Base-by-base conservation (phyloP, 768 basidiomycete genomes). In the Boletus pseudopeckii region DNA sequence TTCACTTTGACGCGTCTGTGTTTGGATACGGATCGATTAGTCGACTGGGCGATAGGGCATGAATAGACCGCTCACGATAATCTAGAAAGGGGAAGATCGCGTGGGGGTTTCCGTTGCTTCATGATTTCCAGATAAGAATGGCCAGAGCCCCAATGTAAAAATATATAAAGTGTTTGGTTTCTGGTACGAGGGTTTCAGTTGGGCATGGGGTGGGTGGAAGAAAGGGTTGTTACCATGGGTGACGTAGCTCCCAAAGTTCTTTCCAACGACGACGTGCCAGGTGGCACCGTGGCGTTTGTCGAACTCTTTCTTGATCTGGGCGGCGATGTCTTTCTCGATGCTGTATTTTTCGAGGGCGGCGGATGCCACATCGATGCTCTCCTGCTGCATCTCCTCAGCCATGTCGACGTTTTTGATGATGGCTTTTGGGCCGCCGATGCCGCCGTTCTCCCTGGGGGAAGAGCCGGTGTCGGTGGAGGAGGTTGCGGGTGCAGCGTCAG, bases 131-230 rank as follows among this genome's bases (percentile, higher is more conserved):
- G 76, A 93, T 84, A 71, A 98, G 86, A 75, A 98, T 84, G 56
- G 95, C 95, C 64, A 95, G 85, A 34, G 86, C 77, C 52, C 92
- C 93, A 69, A 98, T 79, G 78, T 96, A 98, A 75, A 96, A 96
- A 80, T 98, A 98, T 76, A 98, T 94, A 76, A 98, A 98, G 70
- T 97, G 90, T 73, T 94, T 95, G 60, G 93, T 96, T 82, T 98
- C 94, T 97, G 72, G 30, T 51, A 50, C 48, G 39, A 40, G 22
- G 37, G 46, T 40, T 45, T 63, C 47, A 64, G 58, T 34, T 52
- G 45, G 28, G 30, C 28, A 33, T 18, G 50, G 34, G 45, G 52
- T 40, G 15, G n/a, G 39, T 3, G 13, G 20, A 14, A 13, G 24
- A 50, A 36, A 13, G 28, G 9, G 37, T 7, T 28, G 8, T 86